Percentiles rank a stretch among this genome's conserved stretches.
These are phyloP conservation scores for Amphicarpaea edgeworthii DNA, from an alignment of 306 rosid species.

Conservation along the genomic window DNA sequence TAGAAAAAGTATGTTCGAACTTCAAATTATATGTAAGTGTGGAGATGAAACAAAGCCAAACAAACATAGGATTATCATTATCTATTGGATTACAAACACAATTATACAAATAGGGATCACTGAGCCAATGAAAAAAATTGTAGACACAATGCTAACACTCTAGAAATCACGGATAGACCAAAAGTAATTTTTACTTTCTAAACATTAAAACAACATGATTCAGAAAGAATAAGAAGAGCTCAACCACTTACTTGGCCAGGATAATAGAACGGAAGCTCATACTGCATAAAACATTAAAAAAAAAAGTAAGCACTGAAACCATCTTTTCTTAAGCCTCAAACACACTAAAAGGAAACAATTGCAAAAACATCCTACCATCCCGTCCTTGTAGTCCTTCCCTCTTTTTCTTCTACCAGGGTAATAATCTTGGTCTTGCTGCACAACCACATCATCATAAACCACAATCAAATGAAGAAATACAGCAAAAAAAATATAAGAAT, in stretches of 20 bases:
- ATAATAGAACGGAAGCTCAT: constrained; percentile 93
- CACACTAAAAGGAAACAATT: constrained; percentile 5
- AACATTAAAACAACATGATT: constrained; percentile 29
- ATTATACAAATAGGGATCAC: constrained; percentile 21
- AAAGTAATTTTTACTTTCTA: constrained; percentile 23
- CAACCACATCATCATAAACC: constrained; percentile 21
- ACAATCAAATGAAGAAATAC: neutral
- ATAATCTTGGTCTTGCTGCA: constrained; percentile 92
- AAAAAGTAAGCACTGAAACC: constrained; percentile 39
- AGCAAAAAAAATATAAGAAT: neutral
- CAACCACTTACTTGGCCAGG: constrained; percentile 90
- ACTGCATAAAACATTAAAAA: constrained; percentile 70
- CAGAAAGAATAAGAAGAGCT: constrained; percentile 28
- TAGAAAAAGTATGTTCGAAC: constrained; percentile 8
- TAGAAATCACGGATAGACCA: constrained; percentile 20
- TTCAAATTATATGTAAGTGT: constrained; percentile 18
- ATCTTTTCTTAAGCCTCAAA: constrained; percentile 4
- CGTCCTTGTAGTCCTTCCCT: constrained; percentile 95
- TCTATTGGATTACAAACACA: constrained; percentile 29
- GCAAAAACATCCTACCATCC: constrained; percentile 67
- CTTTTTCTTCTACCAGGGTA: constrained; percentile 96
- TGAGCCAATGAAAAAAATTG: neutral
- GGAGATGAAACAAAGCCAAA: constrained; percentile 32
- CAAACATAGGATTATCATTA: constrained; percentile 3
- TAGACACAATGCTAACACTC: neutral